phyloP scores from a whole-genome alignment of 2,329 filamentous ascomycete genomes.

The Xylariaceae sp. region DNA sequence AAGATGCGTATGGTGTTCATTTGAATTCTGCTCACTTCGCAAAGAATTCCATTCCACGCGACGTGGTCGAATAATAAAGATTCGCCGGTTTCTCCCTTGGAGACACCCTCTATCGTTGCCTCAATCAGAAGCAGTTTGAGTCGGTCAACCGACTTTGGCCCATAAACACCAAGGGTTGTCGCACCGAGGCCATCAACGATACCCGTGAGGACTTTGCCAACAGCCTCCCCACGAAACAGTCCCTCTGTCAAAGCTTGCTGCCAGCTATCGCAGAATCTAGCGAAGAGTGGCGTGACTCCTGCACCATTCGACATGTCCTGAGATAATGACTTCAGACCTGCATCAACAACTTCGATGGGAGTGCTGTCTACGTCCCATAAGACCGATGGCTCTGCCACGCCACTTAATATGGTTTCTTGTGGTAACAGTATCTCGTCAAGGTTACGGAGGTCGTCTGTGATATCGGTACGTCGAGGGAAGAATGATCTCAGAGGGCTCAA shows the following conservation, averaged over 20 bases:
- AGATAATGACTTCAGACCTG: conserved; percentile 23
- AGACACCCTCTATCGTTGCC: conserved; percentile 36
- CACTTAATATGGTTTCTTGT: conserved; percentile 9
- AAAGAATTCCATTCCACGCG: conserved; percentile 34
- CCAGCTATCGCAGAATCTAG: conserved; percentile 36
- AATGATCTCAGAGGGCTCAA: background rate
- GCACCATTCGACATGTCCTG: conserved; percentile 19
- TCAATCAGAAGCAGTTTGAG: conserved; percentile 18
- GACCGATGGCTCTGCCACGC: conserved; percentile 13
- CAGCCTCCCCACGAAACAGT: conserved; percentile 24
- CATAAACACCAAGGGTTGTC: background rate
- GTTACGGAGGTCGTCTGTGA: background rate
- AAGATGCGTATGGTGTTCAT: conserved; percentile 39
- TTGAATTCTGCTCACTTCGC: conserved; percentile 31
- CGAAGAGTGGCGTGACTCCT: conserved; percentile 18
- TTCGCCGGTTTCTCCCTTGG: background rate
- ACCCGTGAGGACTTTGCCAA: conserved; percentile 29
- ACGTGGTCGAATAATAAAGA: conserved; percentile 21
- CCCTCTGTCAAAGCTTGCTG: conserved; percentile 22
- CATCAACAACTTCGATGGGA: conserved; percentile 25
- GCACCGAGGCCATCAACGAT: conserved; percentile 26
- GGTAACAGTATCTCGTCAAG: conserved; percentile 4
- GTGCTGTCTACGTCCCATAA: conserved; percentile 23
- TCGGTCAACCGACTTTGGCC: background rate
- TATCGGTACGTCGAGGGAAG: background rate